A percentile compares a stretch with the other conserved stretches of the same genome.
These are phyloP conservation scores for Euphorbia tirucalli DNA, from an alignment of 345 rosid species.

Conservation along the genomic window DNA sequence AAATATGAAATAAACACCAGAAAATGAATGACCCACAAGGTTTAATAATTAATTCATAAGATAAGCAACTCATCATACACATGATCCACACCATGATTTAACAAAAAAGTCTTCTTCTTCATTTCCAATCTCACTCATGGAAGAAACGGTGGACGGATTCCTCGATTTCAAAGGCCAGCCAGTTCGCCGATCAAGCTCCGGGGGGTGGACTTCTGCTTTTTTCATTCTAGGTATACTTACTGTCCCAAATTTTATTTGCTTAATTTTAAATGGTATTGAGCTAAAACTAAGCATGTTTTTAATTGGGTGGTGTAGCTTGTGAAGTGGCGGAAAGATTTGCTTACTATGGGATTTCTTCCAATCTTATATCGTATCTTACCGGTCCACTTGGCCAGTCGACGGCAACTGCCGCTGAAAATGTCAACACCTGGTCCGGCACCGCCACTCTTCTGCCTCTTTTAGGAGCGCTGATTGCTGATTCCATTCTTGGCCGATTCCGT, in stretches of 20 bases:
- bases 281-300: background rate
- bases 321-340: slow-evolving; percentile 28
- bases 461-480: slow-evolving; percentile 19
- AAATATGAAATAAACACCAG: no score
- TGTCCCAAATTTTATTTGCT: background rate
- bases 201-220: slow-evolving; percentile 23
- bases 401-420: slow-evolving; percentile 18
- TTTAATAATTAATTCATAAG: no score
- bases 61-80: no score
- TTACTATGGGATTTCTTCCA: slow-evolving; percentile 16
- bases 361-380: slow-evolving; percentile 20
- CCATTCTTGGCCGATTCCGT: slow-evolving; percentile 20
- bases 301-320: slow-evolving; percentile 6
- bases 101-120: no score
- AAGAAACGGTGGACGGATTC: slow-evolving; percentile 12
- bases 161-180: slow-evolving; percentile 20
- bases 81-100: no score
- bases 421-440: slow-evolving; percentile 18
- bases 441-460: slow-evolving; percentile 15
- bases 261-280: no score
- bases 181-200: slow-evolving; percentile 13
- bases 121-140: background rate
- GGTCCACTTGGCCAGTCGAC: slow-evolving; percentile 15
- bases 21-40: no score
- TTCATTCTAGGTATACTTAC: slow-evolving; percentile 27